Base-by-base conservation (phyloP, 75 land plant genomes). In the Cupressus sempervirens region DNA sequence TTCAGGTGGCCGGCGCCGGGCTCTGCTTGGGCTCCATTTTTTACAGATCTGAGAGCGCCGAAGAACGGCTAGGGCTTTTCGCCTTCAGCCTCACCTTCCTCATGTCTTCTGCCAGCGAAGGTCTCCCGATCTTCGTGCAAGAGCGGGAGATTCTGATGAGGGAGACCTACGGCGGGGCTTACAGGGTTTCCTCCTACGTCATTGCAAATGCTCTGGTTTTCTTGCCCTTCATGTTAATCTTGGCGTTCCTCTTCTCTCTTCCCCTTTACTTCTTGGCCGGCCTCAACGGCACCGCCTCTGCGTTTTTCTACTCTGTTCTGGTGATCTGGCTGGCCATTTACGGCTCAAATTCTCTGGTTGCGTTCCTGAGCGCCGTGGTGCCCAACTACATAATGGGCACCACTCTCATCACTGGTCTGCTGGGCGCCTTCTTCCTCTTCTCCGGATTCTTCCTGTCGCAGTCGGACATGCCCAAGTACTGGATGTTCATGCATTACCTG, bases 361-460 rank as follows among this genome's bases (percentile, higher is more conserved):
- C 96, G 3, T 93, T 93, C 84, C 93, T 95, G 85, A 94, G 98
- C 56, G 95, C 96, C 13, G 84, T 94, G 29, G 97, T 93, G 80
- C 97, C 98, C 32, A 91, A 94, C 84, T 94, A 90, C 88, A 96
- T 89, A 86, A 92, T 89, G 88, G 98, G 98, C 20, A 92, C 85
- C 4, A 91, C 99, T 43, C 73, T 95, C 45, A 93, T 94, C 16
- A 80, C 97, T 7, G 99, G 94, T 32, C 73, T 90, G 26, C 88
- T 94, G 93, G 99, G 98, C 0, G 88, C 98, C 10, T 95, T 94
- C 84, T 97, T 95, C 84, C 94, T 97, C 65, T 97, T 97, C 87
- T 97, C 99, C 20, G 99, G 99, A 30, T 97, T 93, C 84, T 97
- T 97, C 87, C 93, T 97, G 3, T 36, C 96, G 9, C 87, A 93